Evolutionary conservation across 108 stramenopile species (phyloP).

Genomic region (Pseudonitzschia delicatissima): DNA sequence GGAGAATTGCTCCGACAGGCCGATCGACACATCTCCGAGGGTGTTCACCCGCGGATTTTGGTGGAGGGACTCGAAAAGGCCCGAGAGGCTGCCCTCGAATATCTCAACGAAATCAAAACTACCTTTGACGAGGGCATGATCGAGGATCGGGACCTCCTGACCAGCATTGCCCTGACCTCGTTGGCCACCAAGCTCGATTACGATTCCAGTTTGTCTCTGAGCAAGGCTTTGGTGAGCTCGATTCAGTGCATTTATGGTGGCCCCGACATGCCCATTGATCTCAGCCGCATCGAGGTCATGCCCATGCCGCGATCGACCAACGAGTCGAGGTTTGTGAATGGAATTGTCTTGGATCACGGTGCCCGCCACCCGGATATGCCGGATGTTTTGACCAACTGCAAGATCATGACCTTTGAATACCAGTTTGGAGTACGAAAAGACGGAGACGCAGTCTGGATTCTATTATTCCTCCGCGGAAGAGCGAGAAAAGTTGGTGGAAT

Average conservation of each 20-base stretch:
- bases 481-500: conserved; percentile 96
- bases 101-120: conserved; percentile 82
- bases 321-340: conserved; percentile 90
- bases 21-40: conserved; percentile 90
- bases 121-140: conserved; percentile 35
- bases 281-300: conserved; percentile 98
- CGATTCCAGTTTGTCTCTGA: conserved; percentile 71
- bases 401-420: conserved; percentile 98
- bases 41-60: conserved; percentile 95
- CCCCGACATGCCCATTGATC: conserved; percentile 71
- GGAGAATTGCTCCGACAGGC: conserved; percentile 97
- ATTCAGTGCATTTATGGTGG: conserved; percentile 77
- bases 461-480: conserved; percentile 95
- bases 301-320: conserved; percentile 82
- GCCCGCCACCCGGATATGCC: conserved; percentile 99
- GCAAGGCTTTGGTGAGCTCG: conserved; percentile 85
- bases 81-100: conserved; percentile 77
- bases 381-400: conserved; percentile 84
- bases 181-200: conserved; percentile 94
- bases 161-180: conserved; percentile 82
- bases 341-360: conserved; percentile 99
- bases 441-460: conserved; percentile 95
- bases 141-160: conserved; percentile 86
- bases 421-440: conserved; percentile 99
- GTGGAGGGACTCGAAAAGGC: conserved; percentile 97